Conservation (phyloP, 768 basidiomycete species). For the Coprinopsis strossmayeri region DNA sequence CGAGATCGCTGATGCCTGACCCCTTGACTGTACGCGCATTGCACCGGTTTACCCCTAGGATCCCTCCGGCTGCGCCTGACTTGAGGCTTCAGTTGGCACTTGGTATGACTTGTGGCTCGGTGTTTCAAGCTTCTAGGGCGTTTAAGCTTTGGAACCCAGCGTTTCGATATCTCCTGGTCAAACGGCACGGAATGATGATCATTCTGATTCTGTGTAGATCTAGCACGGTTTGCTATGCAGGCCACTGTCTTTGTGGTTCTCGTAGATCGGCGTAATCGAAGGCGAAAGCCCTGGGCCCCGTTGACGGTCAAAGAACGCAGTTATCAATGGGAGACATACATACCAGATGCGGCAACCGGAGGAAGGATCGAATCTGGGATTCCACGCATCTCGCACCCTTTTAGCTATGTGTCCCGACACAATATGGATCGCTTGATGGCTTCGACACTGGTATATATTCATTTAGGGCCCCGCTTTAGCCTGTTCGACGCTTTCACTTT, state of each 20-base stretch:
- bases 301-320: conserved; percentile 10
- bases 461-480: conserved; percentile 11
- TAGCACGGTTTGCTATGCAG: conserved; percentile 1
- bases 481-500: conserved; percentile 2
- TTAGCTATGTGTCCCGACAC: conserved; percentile 10
- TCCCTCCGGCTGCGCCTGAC: too few species aligned
- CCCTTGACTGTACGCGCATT: neutral
- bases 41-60: too few species aligned
- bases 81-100: neutral
- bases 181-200: neutral
- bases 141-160: neutral
- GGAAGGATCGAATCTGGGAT: conserved; percentile 6
- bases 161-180: neutral
- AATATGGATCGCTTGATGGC: conserved; percentile 29
- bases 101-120: neutral
- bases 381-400: conserved; percentile 17
- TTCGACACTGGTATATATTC: conserved; percentile 17
- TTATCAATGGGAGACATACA: conserved; percentile 11
- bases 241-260: neutral
- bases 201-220: neutral
- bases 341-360: conserved; percentile 5
- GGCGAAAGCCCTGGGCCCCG: neutral
- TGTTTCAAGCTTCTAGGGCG: neutral
- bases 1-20: neutral
- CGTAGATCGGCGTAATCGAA: conserved; percentile 11